Evolutionary conservation across 2,329 filamentous ascomycete genomes (phyloP), one percentile per base, ranked within the genome.

Genomic region (Colletotrichum sp.): DNA sequence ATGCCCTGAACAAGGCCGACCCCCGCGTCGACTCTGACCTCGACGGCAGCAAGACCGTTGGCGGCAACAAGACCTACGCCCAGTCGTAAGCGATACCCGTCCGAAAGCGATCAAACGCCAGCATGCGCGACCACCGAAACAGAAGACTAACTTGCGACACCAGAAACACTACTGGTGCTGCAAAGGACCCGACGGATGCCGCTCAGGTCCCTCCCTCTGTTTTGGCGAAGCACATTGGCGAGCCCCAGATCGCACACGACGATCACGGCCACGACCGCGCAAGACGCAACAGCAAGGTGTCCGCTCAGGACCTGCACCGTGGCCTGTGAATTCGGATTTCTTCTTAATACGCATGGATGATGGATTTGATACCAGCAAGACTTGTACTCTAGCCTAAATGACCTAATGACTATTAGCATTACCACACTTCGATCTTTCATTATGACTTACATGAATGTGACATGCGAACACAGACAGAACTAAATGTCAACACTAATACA

Each of bases 201-300:
- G 84, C 90, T 0, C 90, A 92, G 79, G 90, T 91, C 0, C 90
- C 90, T 2, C 90, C 90, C 7, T 92, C 90, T 3, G 86, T 89
- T 1, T 61, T 92, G 75, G 83, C 84, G 65, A 82, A 87, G 79
- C 85, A 88, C 61, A 76, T 90, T 48, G 90, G 89, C 3, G 84
- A 83, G 3, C 88, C 89, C 1, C 69, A 80, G 2, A 80, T 90
- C n/a, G 82, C 84, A 61, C 89, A 91, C 68, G 85, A 82, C 2
- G 86, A 90, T 52, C 77, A 79, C 6, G 43, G 68, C 1, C 87
- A 91, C 68, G 84, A 87, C 15, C 88, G 86, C 3, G 84, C 83
- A 34, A 83, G 86, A 48, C 83, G 90, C 39, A 87, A 92, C 79
- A 88, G 87, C 78, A 77, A 81, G 30, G 79, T 84, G 28, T 86